phyloP scores from a whole-genome alignment of 805 yeast genomes.

The Ogataea paraovalis region DNA sequence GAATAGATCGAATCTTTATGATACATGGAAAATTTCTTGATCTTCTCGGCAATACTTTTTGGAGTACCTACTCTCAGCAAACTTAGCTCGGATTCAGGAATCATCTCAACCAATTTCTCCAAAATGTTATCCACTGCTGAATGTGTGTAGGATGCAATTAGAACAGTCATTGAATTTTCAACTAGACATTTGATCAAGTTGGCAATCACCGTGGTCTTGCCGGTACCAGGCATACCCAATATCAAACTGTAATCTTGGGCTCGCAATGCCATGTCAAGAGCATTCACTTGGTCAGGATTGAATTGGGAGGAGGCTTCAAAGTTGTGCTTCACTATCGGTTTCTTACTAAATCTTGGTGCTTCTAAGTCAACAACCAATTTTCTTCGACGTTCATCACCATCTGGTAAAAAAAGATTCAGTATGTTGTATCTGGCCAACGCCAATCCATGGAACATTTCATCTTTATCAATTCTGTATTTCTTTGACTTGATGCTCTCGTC shows the following conservation, averaged over 20 bases:
- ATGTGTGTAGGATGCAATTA: conserved; percentile 85
- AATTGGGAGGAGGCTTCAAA: conserved; percentile 35
- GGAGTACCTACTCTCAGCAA: conserved; percentile 67
- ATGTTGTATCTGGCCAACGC: conserved; percentile 74
- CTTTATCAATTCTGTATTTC: conserved; percentile 70
- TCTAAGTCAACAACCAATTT: conserved; percentile 50
- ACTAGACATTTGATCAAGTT: conserved; percentile 63
- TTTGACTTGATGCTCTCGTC: conserved; percentile 7
- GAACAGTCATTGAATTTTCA: conserved; percentile 56
- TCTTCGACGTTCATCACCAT: conserved; percentile 42
- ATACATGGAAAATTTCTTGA: conserved; percentile 49
- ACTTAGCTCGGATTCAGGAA: conserved; percentile 33
- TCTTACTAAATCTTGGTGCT: conserved; percentile 39
- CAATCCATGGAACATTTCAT: conserved; percentile 71
- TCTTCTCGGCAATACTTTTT: conserved; percentile 57
- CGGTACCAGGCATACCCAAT: conserved; percentile 98
- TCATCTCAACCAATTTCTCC: conserved; percentile 51
- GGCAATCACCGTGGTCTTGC: conserved; percentile 87
- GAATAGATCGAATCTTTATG: conserved; percentile 28
- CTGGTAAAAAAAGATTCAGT: conserved; percentile 56
- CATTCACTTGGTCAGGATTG: conserved; percentile 69
- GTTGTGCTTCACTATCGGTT: too few relatives aligned
- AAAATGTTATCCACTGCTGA: conserved; percentile 95
- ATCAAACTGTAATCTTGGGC: conserved; percentile 76
- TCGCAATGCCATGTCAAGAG: conserved; percentile 59